These are phyloP conservation scores for Escovopsis sp. DNA, from an alignment of 2,329 filamentous ascomycete genomes.

Conservation along the genomic window DNA sequence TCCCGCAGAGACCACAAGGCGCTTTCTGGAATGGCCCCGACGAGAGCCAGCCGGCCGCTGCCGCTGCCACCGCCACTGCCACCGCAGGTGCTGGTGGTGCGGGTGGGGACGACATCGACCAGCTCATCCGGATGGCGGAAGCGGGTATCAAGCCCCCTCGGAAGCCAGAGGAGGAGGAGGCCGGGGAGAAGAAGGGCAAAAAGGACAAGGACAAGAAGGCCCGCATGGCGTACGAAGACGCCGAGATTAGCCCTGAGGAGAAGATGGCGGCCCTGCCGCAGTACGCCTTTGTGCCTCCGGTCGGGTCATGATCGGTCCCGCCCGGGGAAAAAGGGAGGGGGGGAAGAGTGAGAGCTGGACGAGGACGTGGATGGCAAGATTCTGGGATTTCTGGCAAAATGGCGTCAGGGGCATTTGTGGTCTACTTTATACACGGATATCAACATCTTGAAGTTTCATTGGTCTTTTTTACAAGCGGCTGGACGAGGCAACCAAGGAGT, in stretches of 20 bases:
- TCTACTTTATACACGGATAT: neutral
- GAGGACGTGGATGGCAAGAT: neutral
- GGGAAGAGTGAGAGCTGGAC: neutral
- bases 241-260: conserved; percentile 72
- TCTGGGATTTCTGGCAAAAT: conserved; percentile 1
- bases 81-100: too few species aligned
- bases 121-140: conserved; percentile 50
- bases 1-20: conserved; percentile 30
- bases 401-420: conserved; percentile 5
- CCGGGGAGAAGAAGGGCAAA: conserved; percentile 49
- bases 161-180: conserved; percentile 25
- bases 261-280: conserved; percentile 66
- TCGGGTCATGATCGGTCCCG: conserved; percentile 8
- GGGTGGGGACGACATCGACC: conserved; percentile 46
- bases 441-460: neutral
- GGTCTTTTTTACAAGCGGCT: neutral
- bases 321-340: too few species aligned
- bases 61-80: conserved; percentile 10
- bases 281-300: conserved; percentile 45
- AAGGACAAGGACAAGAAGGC: conserved; percentile 54
- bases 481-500: too few species aligned
- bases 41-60: conserved; percentile 7
- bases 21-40: conserved; percentile 14
- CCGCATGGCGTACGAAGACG: conserved; percentile 69
- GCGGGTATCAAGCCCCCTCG: conserved; percentile 38